Conservation (phyloP, 306 rosid species). For the Cucurbita maxima region DNA sequence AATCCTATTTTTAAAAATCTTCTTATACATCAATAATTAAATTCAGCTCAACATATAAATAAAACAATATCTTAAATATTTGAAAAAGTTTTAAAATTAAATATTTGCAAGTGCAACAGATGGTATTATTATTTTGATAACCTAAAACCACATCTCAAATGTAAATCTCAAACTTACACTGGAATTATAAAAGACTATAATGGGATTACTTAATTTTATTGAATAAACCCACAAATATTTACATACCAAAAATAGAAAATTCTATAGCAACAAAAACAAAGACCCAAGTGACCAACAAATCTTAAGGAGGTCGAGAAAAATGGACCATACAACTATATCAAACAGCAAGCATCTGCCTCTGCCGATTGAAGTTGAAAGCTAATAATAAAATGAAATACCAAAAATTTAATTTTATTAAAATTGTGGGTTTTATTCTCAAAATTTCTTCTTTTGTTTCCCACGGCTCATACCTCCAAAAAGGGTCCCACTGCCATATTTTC, state of each 20-base stretch:
- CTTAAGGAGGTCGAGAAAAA: not conserved
- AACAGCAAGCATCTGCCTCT: not conserved
- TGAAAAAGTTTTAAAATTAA: no score
- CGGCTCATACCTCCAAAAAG: not conserved
- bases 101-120: no score
- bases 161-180: not conserved
- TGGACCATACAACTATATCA: not conserved
- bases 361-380: not conserved
- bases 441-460: conserved; percentile 4
- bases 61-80: no score
- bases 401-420: not conserved
- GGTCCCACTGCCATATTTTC: not conserved
- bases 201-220: not conserved
- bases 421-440: not conserved
- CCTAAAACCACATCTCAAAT: not conserved
- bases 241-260: not conserved
- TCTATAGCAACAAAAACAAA: not conserved
- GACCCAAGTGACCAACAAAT: not conserved
- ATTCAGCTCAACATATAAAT: no score
- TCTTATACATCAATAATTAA: no score
- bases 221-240: not conserved
- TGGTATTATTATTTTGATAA: no score
- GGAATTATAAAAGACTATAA: not conserved
- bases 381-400: not conserved
- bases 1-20: no score